Base-by-base conservation (phyloP, 2,329 filamentous ascomycete genomes). In the Lomentospora prolificans region DNA sequence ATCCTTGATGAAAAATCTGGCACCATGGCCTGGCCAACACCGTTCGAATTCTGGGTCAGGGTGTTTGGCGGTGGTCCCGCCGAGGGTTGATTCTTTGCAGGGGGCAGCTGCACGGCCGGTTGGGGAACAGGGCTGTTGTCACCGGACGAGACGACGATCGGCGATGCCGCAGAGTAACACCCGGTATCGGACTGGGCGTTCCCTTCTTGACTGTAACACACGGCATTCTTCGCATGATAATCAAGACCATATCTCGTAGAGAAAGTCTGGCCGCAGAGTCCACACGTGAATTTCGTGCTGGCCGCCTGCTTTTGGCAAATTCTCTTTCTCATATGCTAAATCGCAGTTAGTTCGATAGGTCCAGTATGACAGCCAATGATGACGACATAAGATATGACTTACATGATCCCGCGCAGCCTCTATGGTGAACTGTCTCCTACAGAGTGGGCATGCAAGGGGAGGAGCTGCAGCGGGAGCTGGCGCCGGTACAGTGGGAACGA, bases 221-320 rank as follows among this genome's bases (percentile, higher is more conserved):
- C 72, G 3, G 66, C 63, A 55, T 71, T 72, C 36, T 68, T 65
- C 0, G 63, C 58, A 58, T 81, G 79, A 64, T 78, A 78, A 52
- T 67, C 58, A 2, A 75, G 61, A 1, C 74, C 75, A 22, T 67
- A 67, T 3, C 62, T 60, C 9, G 71, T 73, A 2, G 64, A 65
- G 48, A 81, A 80, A 19, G 22, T 30, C 44, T 71, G 67, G 25
- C 75, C 75, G 50, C 78, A 81, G 51, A 71, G 66, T 1, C 66
- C 58, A 54, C 78, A 81, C 0, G 67, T 61, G 19, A 69, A 72
- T n/a, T 64, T 67, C 55, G 28, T 33, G 7, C 44, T 22, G 9
- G 14, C 14, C 14, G 48, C 9, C 2, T 31, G 55, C n/a, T 57
- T 53, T 61, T 61, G 63, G 57, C 72, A 75, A 0, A 72, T 33